Base-by-base conservation (phyloP, 768 basidiomycete species). In the Royoungia palumana region DNA sequence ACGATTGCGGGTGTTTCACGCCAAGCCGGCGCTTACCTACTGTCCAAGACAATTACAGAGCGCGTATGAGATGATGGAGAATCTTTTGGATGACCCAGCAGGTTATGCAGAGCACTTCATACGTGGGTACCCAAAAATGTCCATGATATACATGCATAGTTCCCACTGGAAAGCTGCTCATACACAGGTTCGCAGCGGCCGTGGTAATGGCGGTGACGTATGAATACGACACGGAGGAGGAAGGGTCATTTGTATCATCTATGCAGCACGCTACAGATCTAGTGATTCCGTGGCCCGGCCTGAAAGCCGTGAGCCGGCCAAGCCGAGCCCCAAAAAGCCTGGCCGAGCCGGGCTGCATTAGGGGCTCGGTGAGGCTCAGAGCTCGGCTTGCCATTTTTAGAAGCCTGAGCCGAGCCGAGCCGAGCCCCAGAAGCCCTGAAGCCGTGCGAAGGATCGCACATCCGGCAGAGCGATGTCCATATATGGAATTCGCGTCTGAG, bases 181-280 rank as follows among this genome's bases (percentile, higher is more conserved):
- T 34, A 17, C 36, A 42, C 21, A 47, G 54, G 16, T 47, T 50
- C 19, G 27, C 53, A 2, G 49, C 53, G n/a, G 34, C 30, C 2
- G 35, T 59, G 13, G 46, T 59, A 13, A 51, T 58, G 55, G 52
- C 41, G 11, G 47, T 60, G 16, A 53, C 58, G 4, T 60, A 60
- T 11, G 59, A 52, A 19, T 52, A 58, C 19, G 50, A 54, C 22
- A 36, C 35, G 1, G 50, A 42, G 16, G 35, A 17, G 2, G 46
- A 27, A 2, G 54, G 59, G 17, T 14, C 36, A 3, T 49, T 49
- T 20, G 41, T 50, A 5, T 14, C 35, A 6, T 41, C 57, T 2
- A 53, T 61, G 45, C 50, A 53, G 25, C 50, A 34, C 6, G 41
- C 45, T 7, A 30, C 25, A 7, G 44, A 60, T 10, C 46, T 53